Conservation (phyloP, 441 rosid genomes). For the Pelargonium cotyledonis region DNA sequence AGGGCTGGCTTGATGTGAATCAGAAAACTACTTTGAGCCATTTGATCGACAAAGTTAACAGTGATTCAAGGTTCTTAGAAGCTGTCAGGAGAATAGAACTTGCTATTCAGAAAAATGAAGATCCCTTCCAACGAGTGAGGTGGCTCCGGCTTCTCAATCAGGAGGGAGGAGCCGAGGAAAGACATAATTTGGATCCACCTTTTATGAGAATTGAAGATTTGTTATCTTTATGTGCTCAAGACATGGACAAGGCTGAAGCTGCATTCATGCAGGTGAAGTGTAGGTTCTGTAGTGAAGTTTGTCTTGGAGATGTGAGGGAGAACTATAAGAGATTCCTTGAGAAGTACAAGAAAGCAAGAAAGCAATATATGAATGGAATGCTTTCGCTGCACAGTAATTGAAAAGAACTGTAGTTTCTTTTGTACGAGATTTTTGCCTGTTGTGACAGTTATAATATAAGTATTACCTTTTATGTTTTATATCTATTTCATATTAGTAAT, state of each 20-base stretch:
- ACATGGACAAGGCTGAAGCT: constrained; percentile 8
- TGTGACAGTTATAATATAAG: background rate
- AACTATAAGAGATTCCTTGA: background rate
- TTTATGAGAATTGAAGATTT: constrained; percentile 6
- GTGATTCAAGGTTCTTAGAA: constrained; percentile 4
- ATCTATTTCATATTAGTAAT: background rate
- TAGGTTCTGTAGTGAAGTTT: background rate
- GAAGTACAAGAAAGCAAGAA: constrained; percentile 3
- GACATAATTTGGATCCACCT: background rate
- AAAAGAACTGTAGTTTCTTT: background rate
- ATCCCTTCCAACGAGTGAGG: constrained; percentile 5
- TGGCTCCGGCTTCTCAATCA: background rate
- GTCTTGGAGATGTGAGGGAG: background rate
- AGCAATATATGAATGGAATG: constrained; percentile 8
- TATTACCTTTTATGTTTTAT: background rate
- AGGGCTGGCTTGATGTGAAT: background rate
- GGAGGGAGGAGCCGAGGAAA: background rate
- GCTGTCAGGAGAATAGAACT: constrained; percentile 5
- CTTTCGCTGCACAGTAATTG: constrained; percentile 4
- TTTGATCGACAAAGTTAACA: background rate
- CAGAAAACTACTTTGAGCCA: constrained; percentile 6
- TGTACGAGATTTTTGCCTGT: background rate
- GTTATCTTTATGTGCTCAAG: background rate
- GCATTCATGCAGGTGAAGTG: constrained; percentile 1
- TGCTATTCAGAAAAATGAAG: constrained; percentile 1